Evolutionary conservation across 2,329 filamentous ascomycete species (phyloP).

Genomic region (Sordariomycetes sp.): DNA sequence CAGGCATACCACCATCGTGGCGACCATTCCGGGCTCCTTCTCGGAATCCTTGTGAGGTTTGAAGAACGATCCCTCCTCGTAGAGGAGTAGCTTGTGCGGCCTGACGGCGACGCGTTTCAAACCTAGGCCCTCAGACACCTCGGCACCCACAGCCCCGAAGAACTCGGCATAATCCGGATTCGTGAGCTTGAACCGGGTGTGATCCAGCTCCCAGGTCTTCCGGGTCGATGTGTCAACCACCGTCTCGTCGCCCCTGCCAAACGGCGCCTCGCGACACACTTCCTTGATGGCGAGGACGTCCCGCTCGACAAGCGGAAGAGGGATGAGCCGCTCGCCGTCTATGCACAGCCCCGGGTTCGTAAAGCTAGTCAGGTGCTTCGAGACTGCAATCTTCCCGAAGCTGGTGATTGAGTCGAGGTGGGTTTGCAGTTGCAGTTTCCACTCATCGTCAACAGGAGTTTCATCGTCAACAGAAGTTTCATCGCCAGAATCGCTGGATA

Average conservation of each 20-base stretch:
- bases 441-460: too few relatives aligned
- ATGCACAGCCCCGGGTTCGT: background rate
- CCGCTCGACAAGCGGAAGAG: background rate
- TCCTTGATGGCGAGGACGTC: background rate
- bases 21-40: conserved; percentile 36
- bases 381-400: background rate
- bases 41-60: conserved; percentile 34
- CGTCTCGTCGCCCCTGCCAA: conserved; percentile 25
- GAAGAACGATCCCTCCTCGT: conserved; percentile 37
- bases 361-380: background rate
- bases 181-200: conserved; percentile 23
- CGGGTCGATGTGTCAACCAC: conserved; percentile 26
- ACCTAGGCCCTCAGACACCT: conserved; percentile 16
- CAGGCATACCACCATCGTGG: conserved; percentile 35
- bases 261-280: conserved; percentile 17
- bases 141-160: conserved; percentile 10
- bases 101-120: conserved; percentile 21
- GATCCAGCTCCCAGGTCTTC: conserved; percentile 31
- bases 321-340: background rate
- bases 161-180: conserved; percentile 20
- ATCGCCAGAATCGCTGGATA: too few relatives aligned
- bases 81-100: conserved; percentile 36
- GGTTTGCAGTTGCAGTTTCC: too few relatives aligned
- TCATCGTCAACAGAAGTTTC: too few relatives aligned
- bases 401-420: background rate